phyloP scores from a whole-genome alignment of 768 basidiomycete species.

The Pleurotus tuoliensis region DNA sequence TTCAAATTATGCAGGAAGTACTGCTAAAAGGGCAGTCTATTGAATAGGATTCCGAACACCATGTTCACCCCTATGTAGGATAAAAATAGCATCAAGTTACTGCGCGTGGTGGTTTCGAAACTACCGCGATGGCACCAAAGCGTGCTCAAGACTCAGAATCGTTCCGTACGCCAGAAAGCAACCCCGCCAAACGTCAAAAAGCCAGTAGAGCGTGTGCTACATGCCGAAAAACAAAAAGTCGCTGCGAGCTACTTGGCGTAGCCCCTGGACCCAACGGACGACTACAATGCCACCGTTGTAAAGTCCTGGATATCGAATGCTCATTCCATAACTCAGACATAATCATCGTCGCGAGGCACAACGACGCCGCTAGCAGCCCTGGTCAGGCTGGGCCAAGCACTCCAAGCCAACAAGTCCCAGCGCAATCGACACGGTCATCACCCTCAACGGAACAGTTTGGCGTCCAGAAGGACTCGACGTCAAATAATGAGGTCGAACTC shows the following conservation, averaged over 20 bases:
- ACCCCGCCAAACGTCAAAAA: slow-evolving; percentile 33
- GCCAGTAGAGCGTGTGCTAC: slow-evolving; percentile 41
- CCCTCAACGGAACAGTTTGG: not conserved
- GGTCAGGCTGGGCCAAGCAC: not conserved
- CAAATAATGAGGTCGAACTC: not conserved
- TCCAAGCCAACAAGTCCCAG: not conserved
- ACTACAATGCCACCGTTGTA: slow-evolving; percentile 45
- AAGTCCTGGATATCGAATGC: slow-evolving; percentile 41
- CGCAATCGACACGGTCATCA: not conserved
- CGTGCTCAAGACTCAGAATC: not conserved
- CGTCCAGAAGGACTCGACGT: not conserved
- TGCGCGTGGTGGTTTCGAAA: too few relatives aligned
- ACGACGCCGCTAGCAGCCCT: too few relatives aligned
- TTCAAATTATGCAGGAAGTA: too few relatives aligned
- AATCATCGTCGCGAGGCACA: slow-evolving; percentile 17
- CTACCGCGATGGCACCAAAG: not conserved
- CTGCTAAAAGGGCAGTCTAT: too few relatives aligned
- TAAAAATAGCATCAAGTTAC: too few relatives aligned
- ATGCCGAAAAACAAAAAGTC: slow-evolving; percentile 45
- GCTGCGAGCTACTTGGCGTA: slow-evolving; percentile 47
- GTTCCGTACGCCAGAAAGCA: not conserved
- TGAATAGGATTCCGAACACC: too few relatives aligned
- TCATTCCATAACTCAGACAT: slow-evolving; percentile 38
- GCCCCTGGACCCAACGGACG: slow-evolving; percentile 14
- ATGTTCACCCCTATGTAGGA: too few relatives aligned